Evolutionary conservation across 2,329 filamentous ascomycete genomes (phyloP).

Genomic region (Colletotrichum sojae): DNA sequence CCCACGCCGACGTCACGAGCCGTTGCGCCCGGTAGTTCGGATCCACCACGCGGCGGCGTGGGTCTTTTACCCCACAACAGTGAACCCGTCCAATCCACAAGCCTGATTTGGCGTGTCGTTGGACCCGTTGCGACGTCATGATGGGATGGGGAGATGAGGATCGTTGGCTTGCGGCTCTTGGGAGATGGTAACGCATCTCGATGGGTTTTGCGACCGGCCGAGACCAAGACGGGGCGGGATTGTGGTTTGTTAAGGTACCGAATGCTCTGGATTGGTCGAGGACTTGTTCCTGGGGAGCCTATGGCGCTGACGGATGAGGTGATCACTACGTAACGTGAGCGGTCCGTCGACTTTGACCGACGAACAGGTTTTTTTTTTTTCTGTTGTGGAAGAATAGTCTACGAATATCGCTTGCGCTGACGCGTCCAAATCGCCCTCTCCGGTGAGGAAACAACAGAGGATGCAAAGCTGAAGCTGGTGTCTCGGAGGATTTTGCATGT

Average conservation of each 20-base stretch:
- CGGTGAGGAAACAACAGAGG: too few species aligned
- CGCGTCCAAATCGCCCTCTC: too few species aligned
- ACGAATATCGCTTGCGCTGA: too few species aligned
- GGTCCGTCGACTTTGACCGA: neutral
- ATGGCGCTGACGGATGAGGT: too few species aligned
- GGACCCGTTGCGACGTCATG: conserved; percentile 14
- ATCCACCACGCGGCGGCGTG: neutral
- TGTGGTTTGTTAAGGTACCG: neutral
- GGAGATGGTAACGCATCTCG: neutral
- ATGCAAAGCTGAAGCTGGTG: too few species aligned
- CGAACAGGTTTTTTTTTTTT: neutral
- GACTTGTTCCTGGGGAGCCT: neutral
- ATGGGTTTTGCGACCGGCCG: neutral
- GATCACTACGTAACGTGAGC: conserved; percentile 21
- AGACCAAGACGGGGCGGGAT: too few species aligned
- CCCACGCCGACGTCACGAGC: conserved; percentile 30
- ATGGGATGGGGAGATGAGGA: neutral
- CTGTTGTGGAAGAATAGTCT: too few species aligned
- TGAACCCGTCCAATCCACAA: neutral
- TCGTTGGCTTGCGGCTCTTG: neutral
- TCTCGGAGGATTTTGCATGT: too few species aligned
- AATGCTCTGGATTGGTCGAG: conserved; percentile 10
- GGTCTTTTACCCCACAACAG: conserved; percentile 4
- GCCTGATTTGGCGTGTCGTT: conserved; percentile 11
- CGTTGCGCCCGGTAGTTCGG: neutral